Conservation (phyloP, 352 stramenopile species). For the Phytophthora rubi region DNA sequence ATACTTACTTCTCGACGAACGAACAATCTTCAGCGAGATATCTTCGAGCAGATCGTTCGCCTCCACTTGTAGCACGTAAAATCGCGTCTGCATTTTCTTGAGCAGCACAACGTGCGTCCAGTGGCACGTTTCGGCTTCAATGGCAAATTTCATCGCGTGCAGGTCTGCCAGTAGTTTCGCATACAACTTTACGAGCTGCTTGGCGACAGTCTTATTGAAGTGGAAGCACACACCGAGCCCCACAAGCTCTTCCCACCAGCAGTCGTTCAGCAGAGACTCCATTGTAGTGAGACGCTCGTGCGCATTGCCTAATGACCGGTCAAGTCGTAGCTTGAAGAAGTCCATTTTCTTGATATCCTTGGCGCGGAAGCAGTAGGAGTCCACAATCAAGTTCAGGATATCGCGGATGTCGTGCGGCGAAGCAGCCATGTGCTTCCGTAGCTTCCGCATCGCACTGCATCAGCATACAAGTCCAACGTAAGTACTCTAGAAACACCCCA, state of each 20-base stretch:
- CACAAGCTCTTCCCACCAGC: slow-evolving; percentile 82
- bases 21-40: slow-evolving; percentile 51
- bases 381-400: slow-evolving; percentile 81
- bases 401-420: slow-evolving; percentile 70
- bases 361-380: slow-evolving; percentile 79
- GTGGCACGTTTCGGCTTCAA: slow-evolving; percentile 68
- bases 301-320: slow-evolving; percentile 51
- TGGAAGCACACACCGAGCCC: slow-evolving; percentile 53
- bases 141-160: slow-evolving; percentile 76
- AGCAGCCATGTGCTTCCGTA: slow-evolving; percentile 52
- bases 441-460: slow-evolving; percentile 55
- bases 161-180: slow-evolving; percentile 61
- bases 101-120: slow-evolving; percentile 67
- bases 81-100: slow-evolving; percentile 64
- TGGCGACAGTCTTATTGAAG: slow-evolving; percentile 78
- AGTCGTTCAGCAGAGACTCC: slow-evolving; percentile 60
- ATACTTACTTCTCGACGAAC: slow-evolving; percentile 36
- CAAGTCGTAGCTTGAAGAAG: slow-evolving; percentile 71
- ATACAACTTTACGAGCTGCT: slow-evolving; percentile 77
- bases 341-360: slow-evolving; percentile 84
- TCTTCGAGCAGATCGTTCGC: slow-evolving; percentile 74
- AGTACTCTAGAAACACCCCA: slow-evolving; percentile 3
- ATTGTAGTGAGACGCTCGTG: slow-evolving; percentile 53
- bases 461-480: slow-evolving; percentile 4
- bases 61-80: slow-evolving; percentile 74